Percentiles rank a stretch among this genome's conserved stretches.
phyloP scores from a whole-genome alignment of 2,329 filamentous ascomycete genomes.

The Salinomyces thailandicus region DNA sequence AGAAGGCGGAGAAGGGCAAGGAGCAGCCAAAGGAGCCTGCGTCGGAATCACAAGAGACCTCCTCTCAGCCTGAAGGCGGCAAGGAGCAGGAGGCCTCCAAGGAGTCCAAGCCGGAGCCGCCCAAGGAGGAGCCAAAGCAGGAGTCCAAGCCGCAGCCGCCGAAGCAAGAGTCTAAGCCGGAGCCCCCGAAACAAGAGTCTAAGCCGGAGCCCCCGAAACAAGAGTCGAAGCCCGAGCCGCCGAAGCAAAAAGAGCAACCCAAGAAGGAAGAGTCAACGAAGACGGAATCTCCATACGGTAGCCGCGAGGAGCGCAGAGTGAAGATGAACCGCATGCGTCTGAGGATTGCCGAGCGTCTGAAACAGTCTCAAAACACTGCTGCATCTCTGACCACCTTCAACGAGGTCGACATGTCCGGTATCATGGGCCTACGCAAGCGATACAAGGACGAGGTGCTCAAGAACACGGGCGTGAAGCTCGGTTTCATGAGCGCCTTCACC shows the following conservation, averaged over 20 bases:
- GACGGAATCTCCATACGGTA: constrained; percentile 46
- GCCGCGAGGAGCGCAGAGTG: constrained; percentile 79
- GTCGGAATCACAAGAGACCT: constrained; percentile 46
- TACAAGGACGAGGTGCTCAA: constrained; percentile 97
- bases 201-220: constrained; percentile 35
- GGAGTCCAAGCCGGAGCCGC: constrained; percentile 27
- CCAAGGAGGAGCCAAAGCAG: constrained; percentile 25
- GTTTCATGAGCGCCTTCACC: constrained; percentile 99
- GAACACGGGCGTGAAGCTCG: constrained; percentile 92
- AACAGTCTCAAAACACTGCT: constrained; percentile 98
- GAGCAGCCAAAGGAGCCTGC: constrained; percentile 52
- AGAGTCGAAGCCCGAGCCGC: constrained; percentile 33
- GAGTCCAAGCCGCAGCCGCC: constrained; percentile 29
- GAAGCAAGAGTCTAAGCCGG: too few species aligned
- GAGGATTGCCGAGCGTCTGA: constrained; percentile 90
- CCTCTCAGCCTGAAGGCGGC: constrained; percentile 43
- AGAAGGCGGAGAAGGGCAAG: constrained; percentile 44
- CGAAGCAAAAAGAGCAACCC: constrained; percentile 36
- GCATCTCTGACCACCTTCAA: constrained; percentile 97
- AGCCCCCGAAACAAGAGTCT: constrained; percentile 31
- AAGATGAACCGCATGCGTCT: constrained; percentile 99
- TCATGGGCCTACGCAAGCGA: constrained; percentile 93
- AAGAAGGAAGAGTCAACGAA: constrained; percentile 32
- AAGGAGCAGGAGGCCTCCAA: constrained; percentile 27
- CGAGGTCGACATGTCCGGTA: constrained; percentile 95